Base-by-base conservation (phyloP, 129 eudicot species). In the Flaveria ramosissima region DNA sequence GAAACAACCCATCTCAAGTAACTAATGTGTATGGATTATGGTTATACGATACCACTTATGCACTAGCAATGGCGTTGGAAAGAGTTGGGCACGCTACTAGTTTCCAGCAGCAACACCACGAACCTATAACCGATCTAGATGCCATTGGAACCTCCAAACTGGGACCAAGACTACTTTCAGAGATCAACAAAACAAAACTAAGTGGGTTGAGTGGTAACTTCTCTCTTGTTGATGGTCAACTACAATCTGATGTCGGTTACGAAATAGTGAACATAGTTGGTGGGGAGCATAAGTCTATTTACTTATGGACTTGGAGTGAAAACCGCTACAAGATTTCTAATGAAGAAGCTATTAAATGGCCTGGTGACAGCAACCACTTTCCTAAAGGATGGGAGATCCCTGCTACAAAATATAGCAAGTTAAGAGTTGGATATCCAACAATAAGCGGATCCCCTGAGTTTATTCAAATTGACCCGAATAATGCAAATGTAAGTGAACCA, bases 361-460 rank as follows among this genome's bases (percentile, higher is more conserved):
- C 90, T 5, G 93, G 93, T 24, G 88, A 84, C 56, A 46, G 74
- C 6, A n/a, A 23, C 27, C 45, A 12, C 19, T 23, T 1, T 2
- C 93, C 93, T 20, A 73, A 14, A 39, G 88, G 90, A 30, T 85
- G 88, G 88, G 81, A 71, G 45, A 71, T 80, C 21, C 87, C 86
- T 27, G 23, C 76, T 39, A 77, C 52, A 1, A 85, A 80, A 9
- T 81, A 62, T 43, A 64, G 65, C 70, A 83, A 45, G 79, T 71
- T 86, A 24, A 80, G 12, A 65, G 78, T 83, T 55, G 90, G 84
- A 61, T 83, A 80, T 69, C 90, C 87, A 2, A 73, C 62, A 9
- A 80, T 73, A 43, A 20, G 71, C 12, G 88, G 85, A 6, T 70
- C 81, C 17, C 5, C 24, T 21, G 83, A 86, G 55, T 83, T 86